Evolutionary conservation across 345 rosid genomes (phyloP).

Genomic region (Hirschfeldia incana): DNA sequence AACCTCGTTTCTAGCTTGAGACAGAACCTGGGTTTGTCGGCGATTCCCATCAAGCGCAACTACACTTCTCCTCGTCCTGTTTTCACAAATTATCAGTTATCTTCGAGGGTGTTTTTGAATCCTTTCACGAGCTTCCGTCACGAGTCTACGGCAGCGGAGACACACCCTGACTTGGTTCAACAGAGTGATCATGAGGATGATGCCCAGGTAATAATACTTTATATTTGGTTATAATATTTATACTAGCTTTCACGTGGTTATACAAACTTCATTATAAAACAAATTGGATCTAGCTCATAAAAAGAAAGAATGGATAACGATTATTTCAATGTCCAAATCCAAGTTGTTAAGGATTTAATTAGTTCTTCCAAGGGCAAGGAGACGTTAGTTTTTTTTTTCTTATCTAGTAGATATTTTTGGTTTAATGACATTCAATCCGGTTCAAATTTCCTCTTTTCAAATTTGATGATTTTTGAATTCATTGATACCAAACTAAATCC

Average conservation of each 20-base stretch:
- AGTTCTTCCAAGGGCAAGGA: background rate
- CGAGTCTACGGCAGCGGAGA: constrained; percentile 47
- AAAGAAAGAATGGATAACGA: background rate
- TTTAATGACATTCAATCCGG: background rate
- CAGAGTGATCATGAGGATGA: constrained; percentile 38
- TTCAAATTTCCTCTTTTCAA: background rate
- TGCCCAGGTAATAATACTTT: constrained; percentile 21
- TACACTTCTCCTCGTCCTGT: constrained; percentile 1
- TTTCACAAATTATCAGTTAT: background rate
- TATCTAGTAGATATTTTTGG: constrained; percentile 1
- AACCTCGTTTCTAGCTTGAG: constrained; percentile 31
- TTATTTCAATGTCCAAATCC: background rate
- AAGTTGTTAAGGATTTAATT: background rate
- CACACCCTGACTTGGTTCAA: constrained; percentile 37
- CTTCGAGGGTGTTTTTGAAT: constrained; percentile 6
- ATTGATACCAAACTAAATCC: background rate
- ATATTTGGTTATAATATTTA: background rate
- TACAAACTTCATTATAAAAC: background rate
- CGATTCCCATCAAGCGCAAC: constrained; percentile 2
- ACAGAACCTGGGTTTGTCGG: constrained; percentile 24
- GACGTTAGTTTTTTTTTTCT: background rate
- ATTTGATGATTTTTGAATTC: background rate
- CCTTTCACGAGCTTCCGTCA: constrained; percentile 27
- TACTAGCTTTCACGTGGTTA: background rate
- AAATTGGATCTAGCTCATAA: background rate